Evolutionary conservation across 768 basidiomycete genomes (phyloP).

Genomic region (Polyporus arcularius): DNA sequence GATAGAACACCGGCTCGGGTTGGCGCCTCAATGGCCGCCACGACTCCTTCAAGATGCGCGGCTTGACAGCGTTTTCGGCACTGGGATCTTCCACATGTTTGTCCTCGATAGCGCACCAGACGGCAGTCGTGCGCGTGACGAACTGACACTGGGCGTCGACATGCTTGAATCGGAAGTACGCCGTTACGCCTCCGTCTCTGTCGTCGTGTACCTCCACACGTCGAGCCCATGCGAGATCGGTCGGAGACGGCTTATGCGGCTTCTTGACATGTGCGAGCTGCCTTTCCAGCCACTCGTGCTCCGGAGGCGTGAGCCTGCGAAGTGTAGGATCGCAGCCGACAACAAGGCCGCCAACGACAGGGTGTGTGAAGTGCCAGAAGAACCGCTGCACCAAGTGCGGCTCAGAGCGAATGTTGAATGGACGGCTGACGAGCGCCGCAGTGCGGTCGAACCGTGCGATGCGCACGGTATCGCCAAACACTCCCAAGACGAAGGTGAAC

Average conservation of each 20-base stretch:
- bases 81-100: no score
- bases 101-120: no score
- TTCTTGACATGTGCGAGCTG: slow-evolving; percentile 2
- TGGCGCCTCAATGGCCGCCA: no score
- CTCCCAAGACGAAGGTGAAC: slow-evolving; percentile 4
- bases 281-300: background rate
- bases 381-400: slow-evolving; percentile 2
- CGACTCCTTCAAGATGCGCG: no score
- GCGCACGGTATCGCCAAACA: slow-evolving; percentile 10
- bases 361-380: slow-evolving; percentile 19
- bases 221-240: background rate
- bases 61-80: no score
- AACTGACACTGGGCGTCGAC: no score
- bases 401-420: background rate
- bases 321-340: slow-evolving; percentile 9
- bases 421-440: slow-evolving; percentile 1
- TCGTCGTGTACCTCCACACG: no score
- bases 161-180: no score
- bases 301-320: background rate
- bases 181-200: no score
- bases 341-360: background rate
- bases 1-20: no score
- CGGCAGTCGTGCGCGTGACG: no score
- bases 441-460: slow-evolving; percentile 19
- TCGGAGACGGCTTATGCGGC: background rate